Conservation (phyloP, 179 eudicot genomes). For the Beta lomatogona region DNA sequence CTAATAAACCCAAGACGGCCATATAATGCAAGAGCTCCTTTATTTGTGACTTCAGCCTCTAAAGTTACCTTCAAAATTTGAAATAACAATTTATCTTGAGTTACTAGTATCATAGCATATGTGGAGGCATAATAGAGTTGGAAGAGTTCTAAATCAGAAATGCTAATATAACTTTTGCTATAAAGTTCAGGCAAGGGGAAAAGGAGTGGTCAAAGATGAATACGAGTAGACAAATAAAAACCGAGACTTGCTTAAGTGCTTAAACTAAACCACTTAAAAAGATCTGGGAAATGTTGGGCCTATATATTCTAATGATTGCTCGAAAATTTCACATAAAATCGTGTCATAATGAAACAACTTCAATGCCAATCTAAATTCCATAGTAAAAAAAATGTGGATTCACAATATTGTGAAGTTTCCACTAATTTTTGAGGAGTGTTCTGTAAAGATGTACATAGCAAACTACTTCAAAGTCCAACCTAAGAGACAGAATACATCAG, state of each 20-base stretch:
- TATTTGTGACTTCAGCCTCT: conserved; percentile 97
- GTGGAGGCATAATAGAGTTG: background rate
- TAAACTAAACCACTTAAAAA: background rate
- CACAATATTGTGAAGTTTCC: background rate
- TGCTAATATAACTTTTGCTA: background rate
- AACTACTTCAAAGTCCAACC: background rate
- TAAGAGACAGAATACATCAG: background rate
- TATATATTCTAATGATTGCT: background rate
- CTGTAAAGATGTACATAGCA: background rate
- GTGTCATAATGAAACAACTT: conserved; percentile 1
- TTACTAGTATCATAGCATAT: background rate
- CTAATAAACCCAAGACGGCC: conserved; percentile 90
- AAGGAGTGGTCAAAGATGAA: background rate
- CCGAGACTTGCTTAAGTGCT: too few species aligned
- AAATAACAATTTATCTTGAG: background rate
- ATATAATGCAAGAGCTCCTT: conserved; percentile 90
- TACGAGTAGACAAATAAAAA: too few species aligned
- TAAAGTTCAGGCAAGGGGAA: background rate
- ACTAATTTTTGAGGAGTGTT: background rate
- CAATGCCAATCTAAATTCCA: background rate
- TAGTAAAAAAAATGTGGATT: conserved; percentile 10
- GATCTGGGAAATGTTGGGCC: background rate
- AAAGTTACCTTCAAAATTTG: conserved; percentile 66
- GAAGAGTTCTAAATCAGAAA: background rate
- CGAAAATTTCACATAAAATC: background rate